A percentile compares a stretch with the other conserved stretches of the same genome.
phyloP scores from a whole-genome alignment of 371 early-diverging fungal species.

The Conidiobolus incongruus region DNA sequence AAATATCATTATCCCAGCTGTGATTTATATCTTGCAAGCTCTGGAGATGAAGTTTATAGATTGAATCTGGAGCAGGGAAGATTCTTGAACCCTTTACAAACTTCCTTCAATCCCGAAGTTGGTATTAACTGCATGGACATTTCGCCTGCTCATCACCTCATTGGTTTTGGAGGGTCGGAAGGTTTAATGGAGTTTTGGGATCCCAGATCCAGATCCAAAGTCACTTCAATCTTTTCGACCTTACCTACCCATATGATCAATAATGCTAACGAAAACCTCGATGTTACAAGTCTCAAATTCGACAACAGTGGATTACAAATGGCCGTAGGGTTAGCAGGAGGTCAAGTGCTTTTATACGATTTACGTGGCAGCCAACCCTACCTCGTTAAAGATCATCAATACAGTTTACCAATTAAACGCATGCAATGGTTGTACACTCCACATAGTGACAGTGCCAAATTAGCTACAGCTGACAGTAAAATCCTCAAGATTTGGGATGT shows the following conservation, averaged over 20 bases:
- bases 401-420: slow-evolving; percentile 86
- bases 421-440: slow-evolving; percentile 54
- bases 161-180: slow-evolving; percentile 71
- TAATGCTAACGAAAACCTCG: slow-evolving; percentile 10
- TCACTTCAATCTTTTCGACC: slow-evolving; percentile 35
- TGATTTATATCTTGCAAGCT: slow-evolving; percentile 72
- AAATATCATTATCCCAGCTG: slow-evolving; percentile 81
- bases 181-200: slow-evolving; percentile 91
- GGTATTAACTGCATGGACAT: slow-evolving; percentile 67
- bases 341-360: slow-evolving; percentile 86
- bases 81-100: slow-evolving; percentile 64
- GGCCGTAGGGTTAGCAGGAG: slow-evolving; percentile 78
- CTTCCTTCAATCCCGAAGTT: slow-evolving; percentile 22
- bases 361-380: slow-evolving; percentile 66
- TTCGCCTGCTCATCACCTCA: slow-evolving; percentile 81
- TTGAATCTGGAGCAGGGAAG: slow-evolving; percentile 90
- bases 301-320: slow-evolving; percentile 69
- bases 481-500: slow-evolving; percentile 86
- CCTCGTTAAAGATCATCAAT: slow-evolving; percentile 84
- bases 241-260: slow-evolving; percentile 11
- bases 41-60: slow-evolving; percentile 68
- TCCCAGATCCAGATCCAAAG: slow-evolving; percentile 49
- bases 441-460: slow-evolving; percentile 20
- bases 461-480: slow-evolving; percentile 76
- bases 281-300: slow-evolving; percentile 60